phyloP scores from a whole-genome alignment of 176 grass and related monocot genomes.

The Triticum dicoccoides region DNA sequence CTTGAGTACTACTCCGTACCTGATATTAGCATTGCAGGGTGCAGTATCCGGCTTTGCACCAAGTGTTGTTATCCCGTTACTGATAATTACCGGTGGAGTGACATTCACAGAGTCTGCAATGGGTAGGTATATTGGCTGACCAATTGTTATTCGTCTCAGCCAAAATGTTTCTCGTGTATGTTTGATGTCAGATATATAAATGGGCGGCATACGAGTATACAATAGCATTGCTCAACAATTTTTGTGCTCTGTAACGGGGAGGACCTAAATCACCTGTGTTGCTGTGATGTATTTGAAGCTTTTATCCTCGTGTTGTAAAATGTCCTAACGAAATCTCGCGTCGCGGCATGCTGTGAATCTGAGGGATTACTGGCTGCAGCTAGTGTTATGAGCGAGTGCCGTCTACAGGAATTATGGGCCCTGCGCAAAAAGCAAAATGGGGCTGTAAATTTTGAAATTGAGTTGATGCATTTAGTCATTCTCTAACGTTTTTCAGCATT shows the following conservation, averaged over 20 bases:
- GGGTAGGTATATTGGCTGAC: neutral
- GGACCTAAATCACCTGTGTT: neutral
- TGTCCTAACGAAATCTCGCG: neutral
- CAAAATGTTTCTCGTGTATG: neutral
- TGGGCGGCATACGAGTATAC: neutral
- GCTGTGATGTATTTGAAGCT: neutral
- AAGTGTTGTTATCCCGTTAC: neutral
- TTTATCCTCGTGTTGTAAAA: neutral
- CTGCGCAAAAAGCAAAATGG: too few species aligned
- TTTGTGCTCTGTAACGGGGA: neutral
- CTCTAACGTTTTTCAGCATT: too few species aligned
- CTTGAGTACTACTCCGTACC: neutral
- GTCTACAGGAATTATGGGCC: too few species aligned
- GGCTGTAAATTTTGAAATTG: too few species aligned
- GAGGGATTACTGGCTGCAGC: too few species aligned
- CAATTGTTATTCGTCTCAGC: neutral
- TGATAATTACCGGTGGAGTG: neutral
- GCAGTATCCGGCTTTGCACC: constrained; percentile 11
- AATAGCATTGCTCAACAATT: neutral
- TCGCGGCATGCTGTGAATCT: too few species aligned
- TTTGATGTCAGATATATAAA: constrained; percentile 7
- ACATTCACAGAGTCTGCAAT: neutral
- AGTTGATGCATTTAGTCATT: too few species aligned
- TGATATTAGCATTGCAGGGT: neutral
- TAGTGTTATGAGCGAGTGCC: too few species aligned